phyloP scores from a whole-genome alignment of 768 basidiomycete species.

The Scleroderma bovista region DNA sequence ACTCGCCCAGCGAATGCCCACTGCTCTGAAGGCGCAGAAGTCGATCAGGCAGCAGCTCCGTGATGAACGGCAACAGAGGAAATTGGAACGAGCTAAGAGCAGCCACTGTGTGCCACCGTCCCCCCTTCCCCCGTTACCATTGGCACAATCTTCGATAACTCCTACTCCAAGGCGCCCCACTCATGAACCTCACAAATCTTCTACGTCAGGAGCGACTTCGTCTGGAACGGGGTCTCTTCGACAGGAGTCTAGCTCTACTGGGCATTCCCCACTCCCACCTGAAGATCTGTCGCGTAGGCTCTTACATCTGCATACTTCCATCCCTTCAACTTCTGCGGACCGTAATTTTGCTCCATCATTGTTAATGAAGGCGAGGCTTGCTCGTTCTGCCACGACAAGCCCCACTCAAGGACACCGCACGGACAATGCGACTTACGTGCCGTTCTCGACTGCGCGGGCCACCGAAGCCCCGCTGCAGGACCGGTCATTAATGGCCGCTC shows the following conservation, averaged over 20 bases:
- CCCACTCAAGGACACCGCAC: conserved; percentile 14
- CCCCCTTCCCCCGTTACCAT: conserved; percentile 12
- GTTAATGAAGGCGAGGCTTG: conserved; percentile 8
- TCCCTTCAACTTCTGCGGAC: conserved; percentile 9
- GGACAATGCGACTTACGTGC: conserved; percentile 11
- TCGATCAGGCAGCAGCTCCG: conserved; percentile 69
- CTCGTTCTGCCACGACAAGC: conserved; percentile 14
- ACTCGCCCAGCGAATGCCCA: conserved; percentile 76
- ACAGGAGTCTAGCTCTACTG: conserved; percentile 41
- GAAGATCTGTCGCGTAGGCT: conserved; percentile 60
- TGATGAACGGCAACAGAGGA: conserved; percentile 59
- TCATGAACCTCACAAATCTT: conserved; percentile 31
- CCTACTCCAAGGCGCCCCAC: conserved; percentile 36
- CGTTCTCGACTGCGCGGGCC: conserved; percentile 17
- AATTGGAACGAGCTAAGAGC: conserved; percentile 39
- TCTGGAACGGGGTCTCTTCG: conserved; percentile 13
- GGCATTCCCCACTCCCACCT: conserved; percentile 40
- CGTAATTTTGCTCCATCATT: conserved; percentile 8
- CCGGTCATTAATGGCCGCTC: conserved; percentile 39
- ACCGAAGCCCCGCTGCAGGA: conserved; percentile 17
- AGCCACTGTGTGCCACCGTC: conserved; percentile 13
- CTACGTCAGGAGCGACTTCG: conserved; percentile 22
- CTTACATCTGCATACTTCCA: conserved; percentile 40
- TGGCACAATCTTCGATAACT: conserved; percentile 9
- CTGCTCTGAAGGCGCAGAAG: conserved; percentile 76